Percentiles rank a stretch among this genome's conserved stretches.
Evolutionary conservation across 2,329 filamentous ascomycete species (phyloP).

Genomic region (Epichloe sylvatica): DNA sequence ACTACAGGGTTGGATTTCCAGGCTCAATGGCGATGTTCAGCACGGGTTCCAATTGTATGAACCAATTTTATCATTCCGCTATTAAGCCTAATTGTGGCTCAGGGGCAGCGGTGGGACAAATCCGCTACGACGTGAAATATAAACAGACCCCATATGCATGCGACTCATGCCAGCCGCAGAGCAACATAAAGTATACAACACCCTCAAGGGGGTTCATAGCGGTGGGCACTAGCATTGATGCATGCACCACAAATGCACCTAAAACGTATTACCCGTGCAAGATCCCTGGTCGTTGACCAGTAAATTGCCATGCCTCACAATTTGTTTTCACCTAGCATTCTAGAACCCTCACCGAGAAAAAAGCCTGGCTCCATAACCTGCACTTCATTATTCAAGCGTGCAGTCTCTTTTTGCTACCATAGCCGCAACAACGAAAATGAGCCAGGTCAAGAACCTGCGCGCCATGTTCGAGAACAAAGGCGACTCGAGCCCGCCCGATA

Average conservation of each 20-base stretch:
- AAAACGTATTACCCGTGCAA: background rate
- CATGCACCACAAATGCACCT: background rate
- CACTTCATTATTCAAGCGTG: background rate
- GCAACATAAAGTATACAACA: background rate
- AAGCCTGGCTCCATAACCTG: background rate
- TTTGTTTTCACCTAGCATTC: background rate
- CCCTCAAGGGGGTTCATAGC: background rate
- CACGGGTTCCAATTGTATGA: too few species aligned
- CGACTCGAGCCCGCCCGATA: constrained; percentile 49
- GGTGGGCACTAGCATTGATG: background rate
- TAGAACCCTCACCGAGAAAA: background rate
- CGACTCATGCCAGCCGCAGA: background rate
- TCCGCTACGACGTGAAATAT: background rate
- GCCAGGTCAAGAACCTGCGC: constrained; percentile 59
- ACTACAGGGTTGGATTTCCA: too few species aligned
- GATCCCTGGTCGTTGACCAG: background rate
- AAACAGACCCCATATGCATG: background rate
- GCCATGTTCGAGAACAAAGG: constrained; percentile 70
- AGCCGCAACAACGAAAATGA: constrained; percentile 27
- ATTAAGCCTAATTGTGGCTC: background rate
- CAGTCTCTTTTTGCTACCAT: background rate
- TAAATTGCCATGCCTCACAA: background rate
- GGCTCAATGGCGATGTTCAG: too few species aligned
- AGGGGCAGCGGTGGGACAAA: background rate
- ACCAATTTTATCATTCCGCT: too few species aligned